These are phyloP conservation scores for Oryza officinalis DNA, from an alignment of 176 grass and related monocot species.

Conservation along the genomic window DNA sequence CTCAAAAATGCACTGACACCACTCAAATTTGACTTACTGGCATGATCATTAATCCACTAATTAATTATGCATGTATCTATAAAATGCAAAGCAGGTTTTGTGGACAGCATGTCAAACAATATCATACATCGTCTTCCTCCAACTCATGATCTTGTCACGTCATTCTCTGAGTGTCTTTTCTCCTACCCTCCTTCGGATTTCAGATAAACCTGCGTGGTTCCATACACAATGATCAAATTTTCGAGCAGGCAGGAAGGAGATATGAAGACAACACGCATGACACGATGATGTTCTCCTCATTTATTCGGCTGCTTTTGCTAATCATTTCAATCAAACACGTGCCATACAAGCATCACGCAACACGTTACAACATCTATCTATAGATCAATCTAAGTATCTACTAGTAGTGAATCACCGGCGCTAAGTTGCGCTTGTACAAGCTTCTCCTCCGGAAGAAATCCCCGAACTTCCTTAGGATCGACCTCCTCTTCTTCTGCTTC, in stretches of 20 bases:
- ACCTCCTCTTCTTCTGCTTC: constrained; percentile 56
- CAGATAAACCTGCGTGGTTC: neutral
- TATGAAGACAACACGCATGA: neutral
- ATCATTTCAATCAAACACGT: neutral
- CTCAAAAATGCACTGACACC: neutral
- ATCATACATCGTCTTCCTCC: neutral
- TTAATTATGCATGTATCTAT: neutral
- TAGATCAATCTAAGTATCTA: constrained; percentile 2
- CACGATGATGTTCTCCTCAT: neutral
- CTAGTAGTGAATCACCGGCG: constrained; percentile 22
- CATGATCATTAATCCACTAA: neutral
- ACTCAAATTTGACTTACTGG: neutral
- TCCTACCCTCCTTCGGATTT: neutral
- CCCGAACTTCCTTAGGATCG: constrained; percentile 63
- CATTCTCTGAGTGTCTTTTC: neutral
- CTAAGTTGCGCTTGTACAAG: constrained; percentile 33
- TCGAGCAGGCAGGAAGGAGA: neutral
- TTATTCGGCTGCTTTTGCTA: neutral
- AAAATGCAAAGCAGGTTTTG: neutral
- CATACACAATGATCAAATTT: neutral
- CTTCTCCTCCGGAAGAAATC: constrained; percentile 60
- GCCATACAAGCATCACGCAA: neutral
- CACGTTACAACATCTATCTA: neutral
- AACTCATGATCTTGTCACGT: neutral
- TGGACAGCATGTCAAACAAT: neutral